A percentile compares a stretch with the other conserved stretches of the same genome.
phyloP scores from a whole-genome alignment of 2,329 filamentous ascomycete species.

The Aspergillus ruber region DNA sequence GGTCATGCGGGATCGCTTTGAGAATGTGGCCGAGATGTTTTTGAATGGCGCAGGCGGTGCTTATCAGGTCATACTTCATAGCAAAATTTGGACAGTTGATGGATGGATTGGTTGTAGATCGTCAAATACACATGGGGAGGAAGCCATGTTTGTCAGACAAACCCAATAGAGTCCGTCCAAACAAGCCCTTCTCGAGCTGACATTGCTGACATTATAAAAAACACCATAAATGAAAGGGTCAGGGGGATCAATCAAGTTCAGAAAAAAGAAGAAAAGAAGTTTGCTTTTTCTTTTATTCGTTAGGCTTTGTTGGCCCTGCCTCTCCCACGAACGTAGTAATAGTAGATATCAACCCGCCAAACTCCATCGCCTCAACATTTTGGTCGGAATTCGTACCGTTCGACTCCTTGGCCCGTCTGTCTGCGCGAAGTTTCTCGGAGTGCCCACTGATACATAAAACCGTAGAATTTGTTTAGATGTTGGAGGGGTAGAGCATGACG shows the following conservation, averaged over 20 bases:
- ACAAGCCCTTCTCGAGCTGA: no score
- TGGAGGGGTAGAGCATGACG: constrained; percentile 96
- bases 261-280: neutral
- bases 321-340: constrained; percentile 31
- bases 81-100: no score
- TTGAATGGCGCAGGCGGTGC: no score
- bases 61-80: no score
- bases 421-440: constrained; percentile 30
- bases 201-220: neutral
- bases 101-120: no score
- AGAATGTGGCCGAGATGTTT: no score
- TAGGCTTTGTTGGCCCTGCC: constrained; percentile 31
- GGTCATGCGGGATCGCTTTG: no score
- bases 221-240: neutral
- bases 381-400: constrained; percentile 28
- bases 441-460: constrained; percentile 30
- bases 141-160: no score
- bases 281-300: constrained; percentile 32
- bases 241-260: neutral
- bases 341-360: constrained; percentile 28
- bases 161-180: no score
- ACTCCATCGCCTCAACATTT: constrained; percentile 33
- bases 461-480: constrained; percentile 63
- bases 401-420: constrained; percentile 32
- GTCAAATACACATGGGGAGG: no score